Base-by-base conservation (phyloP, 2,329 filamentous ascomycete genomes). In the Aspergillus pseudoviridinutans region DNA sequence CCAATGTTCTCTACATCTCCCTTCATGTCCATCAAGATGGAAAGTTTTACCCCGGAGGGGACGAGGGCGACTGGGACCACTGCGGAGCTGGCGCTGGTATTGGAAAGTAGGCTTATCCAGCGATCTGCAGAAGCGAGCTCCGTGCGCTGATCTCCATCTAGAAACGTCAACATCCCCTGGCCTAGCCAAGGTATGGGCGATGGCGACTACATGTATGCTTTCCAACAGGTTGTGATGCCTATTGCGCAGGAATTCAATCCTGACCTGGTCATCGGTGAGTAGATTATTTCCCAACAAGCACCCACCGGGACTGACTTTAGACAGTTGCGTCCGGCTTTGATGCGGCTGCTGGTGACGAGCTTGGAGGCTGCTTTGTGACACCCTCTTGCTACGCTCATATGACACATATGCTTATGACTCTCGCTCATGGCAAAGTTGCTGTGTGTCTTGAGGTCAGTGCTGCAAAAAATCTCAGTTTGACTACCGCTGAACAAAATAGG, bases 391-490 rank as follows among this genome's bases (percentile, higher is more conserved):
- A 97, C 71, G 91, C 92, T 14, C 93, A 99, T 70, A 97, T 99
- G 94, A 97, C 94, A 17, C 92, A 97, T 71, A 97, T 97, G 93
- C 84, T 99, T 50, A 97, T 97, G 92, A 92, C 91, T 2, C 81
- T 99, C 22, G 93, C 94, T 0, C 83, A 87, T 49, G 94, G 94
- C 28, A 96, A 92, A 70, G 83, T 99, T 14, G 90, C 91, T 2
- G 93, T 97, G 8, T 97, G 92, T 70, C 81, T 99, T 2, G 94
- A 99, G 74, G 79, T 80, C 59, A 52, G 65, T 4, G 32, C 9
- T 12, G 4, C 10, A 41, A n/a, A 25, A 22, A 14, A 24, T 24
- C 2, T 46, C 53, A n/a, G 20, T 29, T 25, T 22, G 41, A 27
- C 49, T 10, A 2, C 9, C 32, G 25, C 46, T 57, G 22, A 51